Percentiles rank a stretch among this genome's conserved stretches.
phyloP scores from a whole-genome alignment of 192 early-diverging fungal species.

The Cetraspora pellucida region DNA sequence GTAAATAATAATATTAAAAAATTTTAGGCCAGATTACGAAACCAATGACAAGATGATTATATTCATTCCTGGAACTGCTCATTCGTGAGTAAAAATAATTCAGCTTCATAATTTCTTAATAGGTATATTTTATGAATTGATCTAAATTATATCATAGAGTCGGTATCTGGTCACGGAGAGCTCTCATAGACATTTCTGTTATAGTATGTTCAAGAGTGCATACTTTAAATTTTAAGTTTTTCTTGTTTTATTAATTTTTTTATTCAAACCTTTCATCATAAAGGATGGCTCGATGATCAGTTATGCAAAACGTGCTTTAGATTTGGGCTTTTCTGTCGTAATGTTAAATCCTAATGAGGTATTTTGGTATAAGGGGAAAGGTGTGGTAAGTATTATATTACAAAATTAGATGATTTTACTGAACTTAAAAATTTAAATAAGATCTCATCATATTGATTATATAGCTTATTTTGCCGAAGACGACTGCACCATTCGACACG shows the following conservation, averaged over 20 bases:
- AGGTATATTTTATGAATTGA: not conserved
- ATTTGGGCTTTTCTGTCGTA: slow-evolving; percentile 26
- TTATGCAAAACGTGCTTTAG: slow-evolving; percentile 17
- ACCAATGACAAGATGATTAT: slow-evolving; percentile 24
- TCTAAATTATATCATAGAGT: not conserved
- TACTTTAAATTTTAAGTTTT: not conserved
- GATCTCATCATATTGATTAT: not conserved
- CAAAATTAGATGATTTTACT: not conserved
- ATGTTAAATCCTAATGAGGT: slow-evolving; percentile 32
- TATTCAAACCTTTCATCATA: not conserved
- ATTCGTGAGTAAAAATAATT: slow-evolving; percentile 6
- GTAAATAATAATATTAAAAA: not conserved
- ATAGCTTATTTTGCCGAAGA: slow-evolving; percentile 23
- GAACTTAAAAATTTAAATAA: not conserved
- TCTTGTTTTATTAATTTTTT: not conserved
- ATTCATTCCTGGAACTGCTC: slow-evolving; percentile 28
- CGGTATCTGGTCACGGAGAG: slow-evolving; percentile 24
- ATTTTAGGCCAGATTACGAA: slow-evolving; percentile 29
- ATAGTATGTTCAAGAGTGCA: not conserved
- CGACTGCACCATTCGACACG: not conserved
- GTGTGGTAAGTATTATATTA: slow-evolving; percentile 11
- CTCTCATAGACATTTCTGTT: slow-evolving; percentile 2
- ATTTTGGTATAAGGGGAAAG: slow-evolving; percentile 30
- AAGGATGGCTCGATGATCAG: slow-evolving; percentile 31
- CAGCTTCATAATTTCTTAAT: not conserved